phyloP scores from a whole-genome alignment of 192 early-diverging fungal species.

The Coemansia sp. region DNA sequence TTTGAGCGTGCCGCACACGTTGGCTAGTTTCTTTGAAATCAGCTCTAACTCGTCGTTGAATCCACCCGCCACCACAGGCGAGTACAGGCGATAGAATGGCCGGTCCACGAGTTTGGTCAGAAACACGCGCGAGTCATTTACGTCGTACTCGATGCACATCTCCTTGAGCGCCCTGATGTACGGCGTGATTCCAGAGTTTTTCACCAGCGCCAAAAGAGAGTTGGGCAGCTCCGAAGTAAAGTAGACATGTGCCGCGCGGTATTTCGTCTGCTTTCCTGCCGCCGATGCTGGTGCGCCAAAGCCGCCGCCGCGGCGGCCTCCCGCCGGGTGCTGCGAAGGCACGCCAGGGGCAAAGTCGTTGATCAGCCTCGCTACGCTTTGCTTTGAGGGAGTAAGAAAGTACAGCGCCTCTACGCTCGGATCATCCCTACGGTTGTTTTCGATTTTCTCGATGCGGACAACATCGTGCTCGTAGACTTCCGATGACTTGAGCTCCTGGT shows the following conservation, averaged over 20 bases:
- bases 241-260: constrained; percentile 48
- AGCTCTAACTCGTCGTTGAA: constrained; percentile 57
- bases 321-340: constrained; percentile 2
- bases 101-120: constrained; percentile 43
- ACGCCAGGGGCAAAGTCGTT: constrained; percentile 28
- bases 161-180: constrained; percentile 55
- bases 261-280: constrained; percentile 26
- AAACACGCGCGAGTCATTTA: constrained; percentile 40
- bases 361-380: constrained; percentile 43
- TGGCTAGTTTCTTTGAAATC: constrained; percentile 72
- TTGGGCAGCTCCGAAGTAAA: constrained; percentile 58
- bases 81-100: constrained; percentile 58
- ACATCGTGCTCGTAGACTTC: constrained; percentile 55
- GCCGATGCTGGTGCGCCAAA: not conserved
- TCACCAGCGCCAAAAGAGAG: constrained; percentile 40
- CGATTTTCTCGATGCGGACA: constrained; percentile 51
- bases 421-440: constrained; percentile 49
- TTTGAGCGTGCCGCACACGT: constrained; percentile 84
- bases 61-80: constrained; percentile 41
- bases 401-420: constrained; percentile 55
- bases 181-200: constrained; percentile 32
- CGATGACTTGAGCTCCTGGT: constrained; percentile 39
- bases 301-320: not conserved
- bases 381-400: constrained; percentile 54
- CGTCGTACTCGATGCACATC: constrained; percentile 57